Evolutionary conservation across 2,329 filamentous ascomycete species (phyloP).

Genomic region (Diplodia scrobiculata): DNA sequence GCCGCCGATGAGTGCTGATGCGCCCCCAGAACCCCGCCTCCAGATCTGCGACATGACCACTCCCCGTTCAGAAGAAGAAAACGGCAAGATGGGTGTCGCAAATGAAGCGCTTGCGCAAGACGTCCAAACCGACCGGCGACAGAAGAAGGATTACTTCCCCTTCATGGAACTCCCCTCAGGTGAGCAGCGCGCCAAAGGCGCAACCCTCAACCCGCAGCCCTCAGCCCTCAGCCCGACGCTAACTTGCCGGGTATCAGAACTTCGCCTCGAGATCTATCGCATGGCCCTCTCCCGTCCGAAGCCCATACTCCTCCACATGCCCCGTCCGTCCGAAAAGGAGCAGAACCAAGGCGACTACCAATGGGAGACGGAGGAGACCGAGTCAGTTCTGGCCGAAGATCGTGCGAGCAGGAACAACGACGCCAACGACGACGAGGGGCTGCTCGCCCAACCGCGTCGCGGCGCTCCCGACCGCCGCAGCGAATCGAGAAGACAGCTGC

Average conservation of each 20-base stretch:
- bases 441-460: not conserved
- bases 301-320: slow-evolving; percentile 39
- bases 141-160: slow-evolving; percentile 24
- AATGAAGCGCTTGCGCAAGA: not conserved
- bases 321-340: slow-evolving; percentile 18
- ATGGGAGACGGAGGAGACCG: not conserved
- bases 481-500: slow-evolving; percentile 31
- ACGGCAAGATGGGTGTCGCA: not conserved
- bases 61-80: not conserved
- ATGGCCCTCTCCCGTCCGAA: slow-evolving; percentile 40
- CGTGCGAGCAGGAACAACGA: not conserved
- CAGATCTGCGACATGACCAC: not conserved
- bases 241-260: slow-evolving; percentile 45
- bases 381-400: not conserved
- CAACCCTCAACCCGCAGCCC: not conserved
- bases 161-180: slow-evolving; percentile 29
- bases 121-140: not conserved
- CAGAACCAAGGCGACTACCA: slow-evolving; percentile 8
- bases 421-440: not conserved
- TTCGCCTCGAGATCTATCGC: slow-evolving; percentile 51
- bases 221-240: not conserved
- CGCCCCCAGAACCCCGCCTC: not conserved
- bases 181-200: slow-evolving; percentile 6
- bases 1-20: not conserved
- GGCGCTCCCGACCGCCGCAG: not conserved